Conservation (phyloP, 1,139 yeast genomes). For the Magnusiomyces ingens region DNA sequence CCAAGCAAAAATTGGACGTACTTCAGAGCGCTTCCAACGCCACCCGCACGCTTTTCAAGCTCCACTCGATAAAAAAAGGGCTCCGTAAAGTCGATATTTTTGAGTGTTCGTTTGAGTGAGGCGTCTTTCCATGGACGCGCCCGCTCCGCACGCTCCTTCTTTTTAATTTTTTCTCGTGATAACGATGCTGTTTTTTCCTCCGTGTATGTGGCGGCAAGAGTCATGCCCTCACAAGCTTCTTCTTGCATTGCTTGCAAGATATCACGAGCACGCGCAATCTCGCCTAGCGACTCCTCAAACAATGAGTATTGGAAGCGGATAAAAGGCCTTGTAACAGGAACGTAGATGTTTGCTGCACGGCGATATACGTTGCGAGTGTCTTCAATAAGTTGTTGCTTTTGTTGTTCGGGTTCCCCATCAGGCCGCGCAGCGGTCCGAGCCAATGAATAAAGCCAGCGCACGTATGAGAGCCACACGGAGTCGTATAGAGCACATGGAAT, state of each 20-base stretch:
- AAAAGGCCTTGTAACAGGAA: constrained; percentile 30
- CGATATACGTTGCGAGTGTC: constrained; percentile 29
- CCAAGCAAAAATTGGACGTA: constrained; percentile 19
- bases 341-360: constrained; percentile 30
- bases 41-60: constrained; percentile 22
- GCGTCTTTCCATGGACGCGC: neutral
- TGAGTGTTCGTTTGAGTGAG: neutral
- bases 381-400: constrained; percentile 16
- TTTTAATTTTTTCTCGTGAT: neutral
- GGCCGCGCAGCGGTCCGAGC: neutral
- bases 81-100: constrained; percentile 11
- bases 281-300: constrained; percentile 31
- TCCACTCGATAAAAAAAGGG: constrained; percentile 21
- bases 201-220: constrained; percentile 16
- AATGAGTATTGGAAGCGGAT: constrained; percentile 33
- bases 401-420: constrained; percentile 12
- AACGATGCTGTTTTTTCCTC: neutral
- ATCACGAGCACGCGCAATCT: constrained; percentile 28
- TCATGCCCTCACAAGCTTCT: constrained; percentile 9
- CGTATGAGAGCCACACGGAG: constrained; percentile 56
- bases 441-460: constrained; percentile 36
- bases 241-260: constrained; percentile 23
- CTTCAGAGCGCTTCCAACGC: constrained; percentile 18
- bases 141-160: neutral
- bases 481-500: constrained; percentile 48